Evolutionary conservation across 805 yeast genomes (phyloP), one percentile per base, ranked within the genome.

Genomic region (Tetrapisispora namnaoensis): DNA sequence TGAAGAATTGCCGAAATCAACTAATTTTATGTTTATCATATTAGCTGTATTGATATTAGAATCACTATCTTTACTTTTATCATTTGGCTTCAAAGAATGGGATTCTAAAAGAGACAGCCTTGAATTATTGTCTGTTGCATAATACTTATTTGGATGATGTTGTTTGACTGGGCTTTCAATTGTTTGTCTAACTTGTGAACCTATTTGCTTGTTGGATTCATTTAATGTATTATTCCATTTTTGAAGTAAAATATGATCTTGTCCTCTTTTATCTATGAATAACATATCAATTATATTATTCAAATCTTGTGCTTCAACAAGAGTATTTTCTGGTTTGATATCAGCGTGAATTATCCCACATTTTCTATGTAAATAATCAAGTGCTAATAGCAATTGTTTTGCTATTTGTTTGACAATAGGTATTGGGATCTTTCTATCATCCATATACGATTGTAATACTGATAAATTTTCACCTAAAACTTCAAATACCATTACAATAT

Each of bases 401-500:
- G 93, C 80, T 48, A 88, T 83, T 62, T 84, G 91, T 65, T 86
- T 84, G 35, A 86, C 93, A 57, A 83, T 77, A 18, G 75, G 73
- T 30, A 79, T 63, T 2, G 95, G 95, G 14, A 87, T 76, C 17
- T 93, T 90, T 53, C 83, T 74, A 65, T 83, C 87, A 60, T 77
- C 73, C 61, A 76, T 89, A 49, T 89, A 74, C 54, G 86, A 77
- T 49, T 91, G 88, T 55, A 93, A 71, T 20, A 95, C 89, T 46
- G 91, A 70, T 55, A 93, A 66, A 62, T 89, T 91, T 66, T 93
- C 99, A 17, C 99, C 99, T 52, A 93, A 71, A 0, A 93, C 96
- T 68, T 93, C 99, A 65, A 93, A 93, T 1, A 91, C 97, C 98
- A 93, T 93, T 51, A 93, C 91, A 13, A 89, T 82, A 67, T 93